Evolutionary conservation across 225 moss, liverwort and hornwort genomes (phyloP).

Genomic region (Takakia lepidozioides): DNA sequence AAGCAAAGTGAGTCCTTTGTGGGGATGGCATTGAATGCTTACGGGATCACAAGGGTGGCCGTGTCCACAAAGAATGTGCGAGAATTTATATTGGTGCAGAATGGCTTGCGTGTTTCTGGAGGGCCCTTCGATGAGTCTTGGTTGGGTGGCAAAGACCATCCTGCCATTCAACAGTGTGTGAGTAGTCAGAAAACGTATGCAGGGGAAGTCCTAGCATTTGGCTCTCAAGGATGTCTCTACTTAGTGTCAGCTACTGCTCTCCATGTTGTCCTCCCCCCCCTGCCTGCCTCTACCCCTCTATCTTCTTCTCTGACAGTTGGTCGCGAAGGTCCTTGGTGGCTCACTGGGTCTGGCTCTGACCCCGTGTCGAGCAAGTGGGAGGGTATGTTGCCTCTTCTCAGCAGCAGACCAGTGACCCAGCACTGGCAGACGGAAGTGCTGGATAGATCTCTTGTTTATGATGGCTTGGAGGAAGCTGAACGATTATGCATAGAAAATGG

Average conservation of each 20-base stretch:
- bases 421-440: slow-evolving; percentile 85
- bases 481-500: slow-evolving; percentile 78
- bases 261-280: slow-evolving; percentile 84
- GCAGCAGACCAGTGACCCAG: slow-evolving; percentile 18
- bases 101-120: slow-evolving; percentile 30
- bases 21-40: slow-evolving; percentile 61
- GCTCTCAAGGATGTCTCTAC: slow-evolving; percentile 73
- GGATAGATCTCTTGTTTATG: slow-evolving; percentile 84
- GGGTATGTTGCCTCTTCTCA: slow-evolving; percentile 20
- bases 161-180: slow-evolving; percentile 25
- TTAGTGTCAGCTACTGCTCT: slow-evolving; percentile 64
- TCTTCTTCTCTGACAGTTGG: slow-evolving; percentile 19
- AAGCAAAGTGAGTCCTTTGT: slow-evolving; percentile 26
- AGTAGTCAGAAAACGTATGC: slow-evolving; percentile 24
- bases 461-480: slow-evolving; percentile 75
- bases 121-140: slow-evolving; percentile 48
- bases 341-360: slow-evolving; percentile 15
- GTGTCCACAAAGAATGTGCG: slow-evolving; percentile 15
- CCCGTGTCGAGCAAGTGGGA: slow-evolving; percentile 30
- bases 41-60: slow-evolving; percentile 50
- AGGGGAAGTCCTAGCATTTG: slow-evolving; percentile 52
- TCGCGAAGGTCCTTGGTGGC: slow-evolving; percentile 20
- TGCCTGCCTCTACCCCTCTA: slow-evolving; percentile 36
- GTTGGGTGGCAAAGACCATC: slow-evolving; percentile 19
- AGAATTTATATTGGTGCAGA: slow-evolving; percentile 32